Conservation (phyloP, 371 early-diverging fungal species). For the Rhizopus stolonifer region DNA sequence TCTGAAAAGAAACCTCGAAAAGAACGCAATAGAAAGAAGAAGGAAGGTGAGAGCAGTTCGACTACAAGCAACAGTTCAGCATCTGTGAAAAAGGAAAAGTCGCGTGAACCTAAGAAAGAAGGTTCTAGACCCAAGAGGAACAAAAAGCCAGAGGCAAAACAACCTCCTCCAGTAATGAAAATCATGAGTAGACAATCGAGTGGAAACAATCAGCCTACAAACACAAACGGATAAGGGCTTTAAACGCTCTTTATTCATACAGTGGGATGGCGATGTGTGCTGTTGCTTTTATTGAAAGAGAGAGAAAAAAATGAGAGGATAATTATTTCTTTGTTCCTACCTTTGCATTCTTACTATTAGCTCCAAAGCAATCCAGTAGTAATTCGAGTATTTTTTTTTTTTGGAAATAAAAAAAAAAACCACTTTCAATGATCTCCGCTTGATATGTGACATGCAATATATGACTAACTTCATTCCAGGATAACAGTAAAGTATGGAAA, state of each 20-base stretch:
- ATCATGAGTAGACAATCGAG: constrained; percentile 30
- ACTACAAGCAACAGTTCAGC: background rate
- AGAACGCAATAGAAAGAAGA: constrained; percentile 21
- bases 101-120: constrained; percentile 1
- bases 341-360: too few species aligned
- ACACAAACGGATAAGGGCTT: background rate
- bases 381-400: too few species aligned
- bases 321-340: too few species aligned
- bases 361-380: too few species aligned
- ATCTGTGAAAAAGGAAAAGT: constrained; percentile 2
- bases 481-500: too few species aligned
- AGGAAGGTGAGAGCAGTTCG: constrained; percentile 12
- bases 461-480: too few species aligned
- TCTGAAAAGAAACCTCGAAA: background rate
- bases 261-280: background rate
- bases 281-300: background rate
- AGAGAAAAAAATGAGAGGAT: too few species aligned
- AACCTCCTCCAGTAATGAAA: constrained; percentile 27
- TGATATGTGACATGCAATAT: too few species aligned
- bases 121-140: constrained; percentile 16
- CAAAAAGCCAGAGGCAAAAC: constrained; percentile 10
- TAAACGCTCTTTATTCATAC: background rate
- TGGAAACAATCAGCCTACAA: constrained; percentile 20
- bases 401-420: constrained; percentile 49
- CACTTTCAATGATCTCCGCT: constrained; percentile 84